Conservation (phyloP, 495 filamentous ascomycete genomes). For the Aspergillus sparsus region DNA sequence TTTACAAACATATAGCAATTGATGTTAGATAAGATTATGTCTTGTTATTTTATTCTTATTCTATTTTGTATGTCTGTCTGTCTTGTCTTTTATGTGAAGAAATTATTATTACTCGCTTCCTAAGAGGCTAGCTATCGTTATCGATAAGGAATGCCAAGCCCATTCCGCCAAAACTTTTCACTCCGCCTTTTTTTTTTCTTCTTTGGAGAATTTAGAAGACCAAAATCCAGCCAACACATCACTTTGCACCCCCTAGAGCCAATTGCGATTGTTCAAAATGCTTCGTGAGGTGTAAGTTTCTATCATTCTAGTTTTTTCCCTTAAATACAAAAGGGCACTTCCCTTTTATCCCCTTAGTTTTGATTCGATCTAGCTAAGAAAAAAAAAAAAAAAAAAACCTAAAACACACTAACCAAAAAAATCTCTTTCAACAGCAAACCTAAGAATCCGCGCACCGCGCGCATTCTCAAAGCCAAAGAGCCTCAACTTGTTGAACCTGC, state of each 20-base stretch:
- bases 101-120: neutral
- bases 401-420: slow-evolving; percentile 13
- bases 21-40: slow-evolving; percentile 10
- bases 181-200: slow-evolving; percentile 13
- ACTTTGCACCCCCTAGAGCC: neutral
- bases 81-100: neutral
- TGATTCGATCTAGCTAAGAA: neutral
- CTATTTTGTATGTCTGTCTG: neutral
- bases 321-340: no score
- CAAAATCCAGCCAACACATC: slow-evolving; percentile 6
- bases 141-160: slow-evolving; percentile 34
- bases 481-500: slow-evolving; percentile 87
- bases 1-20: slow-evolving; percentile 1
- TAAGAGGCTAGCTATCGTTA: slow-evolving; percentile 20
- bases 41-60: neutral
- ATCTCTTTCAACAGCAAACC: slow-evolving; percentile 65
- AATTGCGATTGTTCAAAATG: slow-evolving; percentile 24
- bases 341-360: neutral
- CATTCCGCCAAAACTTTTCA: slow-evolving; percentile 33
- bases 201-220: neutral
- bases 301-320: neutral
- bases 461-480: slow-evolving; percentile 84
- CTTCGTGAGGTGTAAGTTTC: slow-evolving; percentile 42
- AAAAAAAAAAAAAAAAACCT: neutral
- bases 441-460: slow-evolving; percentile 89